phyloP scores from a whole-genome alignment of 495 filamentous ascomycete species.

The Evernia prunastri region DNA sequence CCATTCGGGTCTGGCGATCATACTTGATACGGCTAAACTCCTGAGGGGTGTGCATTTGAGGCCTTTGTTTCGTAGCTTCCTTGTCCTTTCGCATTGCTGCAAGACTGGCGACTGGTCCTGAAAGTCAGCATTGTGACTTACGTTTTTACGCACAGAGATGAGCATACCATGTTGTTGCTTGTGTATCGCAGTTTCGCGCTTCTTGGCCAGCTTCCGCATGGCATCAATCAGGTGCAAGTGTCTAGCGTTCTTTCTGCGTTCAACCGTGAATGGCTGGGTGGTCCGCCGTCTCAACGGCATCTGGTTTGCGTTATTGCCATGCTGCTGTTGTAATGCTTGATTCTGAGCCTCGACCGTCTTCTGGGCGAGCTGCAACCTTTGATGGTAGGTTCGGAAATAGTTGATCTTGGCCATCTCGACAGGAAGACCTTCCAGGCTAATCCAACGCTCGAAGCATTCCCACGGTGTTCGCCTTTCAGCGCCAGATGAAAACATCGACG shows the following conservation, averaged over 20 bases:
- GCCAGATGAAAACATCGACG: slow-evolving; percentile 69
- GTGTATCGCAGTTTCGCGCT: slow-evolving; percentile 73
- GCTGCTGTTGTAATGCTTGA: slow-evolving; percentile 50
- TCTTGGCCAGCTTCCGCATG: slow-evolving; percentile 93
- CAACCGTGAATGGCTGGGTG: slow-evolving; percentile 70
- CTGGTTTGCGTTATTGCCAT: slow-evolving; percentile 50
- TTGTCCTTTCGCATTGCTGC: slow-evolving; percentile 66
- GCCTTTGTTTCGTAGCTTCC: slow-evolving; percentile 57
- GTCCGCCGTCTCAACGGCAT: slow-evolving; percentile 57
- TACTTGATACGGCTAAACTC: slow-evolving; percentile 84
- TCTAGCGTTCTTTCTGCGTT: slow-evolving; percentile 74
- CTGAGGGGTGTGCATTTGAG: slow-evolving; percentile 62
- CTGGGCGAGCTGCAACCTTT: slow-evolving; percentile 72
- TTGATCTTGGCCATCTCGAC: slow-evolving; percentile 87
- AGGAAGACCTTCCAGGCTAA: slow-evolving; percentile 79
- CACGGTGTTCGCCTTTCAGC: slow-evolving; percentile 89
- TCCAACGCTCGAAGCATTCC: slow-evolving; percentile 98
- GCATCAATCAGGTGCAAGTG: slow-evolving; percentile 84
- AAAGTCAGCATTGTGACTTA: slow-evolving; percentile 21
- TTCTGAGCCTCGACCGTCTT: slow-evolving; percentile 56
- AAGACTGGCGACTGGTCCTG: slow-evolving; percentile 47
- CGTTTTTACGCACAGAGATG: background rate
- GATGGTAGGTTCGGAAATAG: slow-evolving; percentile 82
- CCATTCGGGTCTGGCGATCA: slow-evolving; percentile 71
- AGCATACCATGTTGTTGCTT: slow-evolving; percentile 77